phyloP scores from a whole-genome alignment of 495 filamentous ascomycete genomes.

The Hapsidospora chrysogenum region DNA sequence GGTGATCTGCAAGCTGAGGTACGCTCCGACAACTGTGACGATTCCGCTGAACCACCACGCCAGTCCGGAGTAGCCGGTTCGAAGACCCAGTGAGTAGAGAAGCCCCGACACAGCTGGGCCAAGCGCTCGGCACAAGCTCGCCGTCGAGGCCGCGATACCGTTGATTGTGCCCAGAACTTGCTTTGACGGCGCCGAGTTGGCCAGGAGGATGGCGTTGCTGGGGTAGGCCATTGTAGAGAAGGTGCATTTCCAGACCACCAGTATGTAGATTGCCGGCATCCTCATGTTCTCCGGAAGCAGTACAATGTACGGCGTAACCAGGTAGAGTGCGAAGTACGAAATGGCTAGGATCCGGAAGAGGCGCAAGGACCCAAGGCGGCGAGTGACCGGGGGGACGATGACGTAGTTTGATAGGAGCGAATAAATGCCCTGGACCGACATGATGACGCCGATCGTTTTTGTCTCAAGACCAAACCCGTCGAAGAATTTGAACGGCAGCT shows the following conservation, averaged over 20 bases:
- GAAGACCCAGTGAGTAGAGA: slow-evolving; percentile 65
- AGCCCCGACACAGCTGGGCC: slow-evolving; percentile 79
- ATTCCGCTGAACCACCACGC: slow-evolving; percentile 82
- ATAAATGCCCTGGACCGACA: slow-evolving; percentile 79
- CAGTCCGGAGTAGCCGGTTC: slow-evolving; percentile 65
- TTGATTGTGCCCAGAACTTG: slow-evolving; percentile 81
- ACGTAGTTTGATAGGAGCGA: slow-evolving; percentile 72
- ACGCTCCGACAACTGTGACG: slow-evolving; percentile 57
- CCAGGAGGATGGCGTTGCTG: slow-evolving; percentile 65
- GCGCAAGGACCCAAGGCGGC: slow-evolving; percentile 53
- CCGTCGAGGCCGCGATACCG: slow-evolving; percentile 78
- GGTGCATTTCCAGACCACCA: slow-evolving; percentile 79
- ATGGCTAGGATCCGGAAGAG: slow-evolving; percentile 68
- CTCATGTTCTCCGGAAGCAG: slow-evolving; percentile 56
- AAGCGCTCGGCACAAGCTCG: slow-evolving; percentile 71
- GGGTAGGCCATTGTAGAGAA: slow-evolving; percentile 76
- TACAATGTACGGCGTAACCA: slow-evolving; percentile 76
- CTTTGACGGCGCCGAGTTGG: slow-evolving; percentile 65
- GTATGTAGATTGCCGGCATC: slow-evolving; percentile 52
- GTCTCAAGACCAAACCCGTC: slow-evolving; percentile 72
- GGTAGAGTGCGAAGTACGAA: slow-evolving; percentile 75
- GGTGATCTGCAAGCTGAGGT: slow-evolving; percentile 28
- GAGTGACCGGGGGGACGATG: slow-evolving; percentile 59
- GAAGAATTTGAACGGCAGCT: slow-evolving; percentile 71
- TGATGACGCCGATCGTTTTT: slow-evolving; percentile 69